Evolutionary conservation across 306 rosid species (phyloP).

Genomic region (Aeschynomene evenia): DNA sequence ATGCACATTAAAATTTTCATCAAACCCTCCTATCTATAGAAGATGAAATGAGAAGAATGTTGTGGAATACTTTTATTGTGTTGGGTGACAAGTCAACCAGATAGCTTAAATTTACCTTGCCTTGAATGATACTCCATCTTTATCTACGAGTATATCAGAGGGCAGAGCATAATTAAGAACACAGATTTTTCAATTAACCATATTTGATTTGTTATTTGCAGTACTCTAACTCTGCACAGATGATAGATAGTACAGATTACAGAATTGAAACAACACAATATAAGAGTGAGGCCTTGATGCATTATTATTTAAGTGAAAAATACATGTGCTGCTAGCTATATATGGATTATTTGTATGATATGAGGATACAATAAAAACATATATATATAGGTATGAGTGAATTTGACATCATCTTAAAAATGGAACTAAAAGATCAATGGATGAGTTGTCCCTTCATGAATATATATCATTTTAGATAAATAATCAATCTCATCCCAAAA

Average conservation of each 20-base stretch:
- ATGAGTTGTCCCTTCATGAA: conserved; percentile 14
- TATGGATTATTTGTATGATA: background rate
- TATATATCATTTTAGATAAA: background rate
- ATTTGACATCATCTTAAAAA: conserved; percentile 12
- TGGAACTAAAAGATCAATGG: background rate
- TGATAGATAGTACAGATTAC: too few species aligned
- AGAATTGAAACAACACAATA: background rate
- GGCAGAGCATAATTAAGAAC: background rate
- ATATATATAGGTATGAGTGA: background rate
- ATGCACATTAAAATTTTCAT: background rate
- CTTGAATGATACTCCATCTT: conserved; percentile 17
- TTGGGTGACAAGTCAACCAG: background rate
- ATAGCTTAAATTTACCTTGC: conserved; percentile 8
- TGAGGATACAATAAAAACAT: too few species aligned
- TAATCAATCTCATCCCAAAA: conserved; percentile 17
- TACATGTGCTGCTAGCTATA: background rate
- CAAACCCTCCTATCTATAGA: background rate
- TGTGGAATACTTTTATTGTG: too few species aligned
- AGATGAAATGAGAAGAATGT: too few species aligned
- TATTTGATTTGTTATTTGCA: background rate
- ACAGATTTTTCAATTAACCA: background rate
- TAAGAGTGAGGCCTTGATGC: conserved; percentile 1
- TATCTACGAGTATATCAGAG: too few species aligned
- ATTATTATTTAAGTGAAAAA: conserved; percentile 13
- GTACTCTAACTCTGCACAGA: background rate